These are phyloP conservation scores for Gossypium herbaceum DNA, from an alignment of 345 rosid species.

Conservation along the genomic window DNA sequence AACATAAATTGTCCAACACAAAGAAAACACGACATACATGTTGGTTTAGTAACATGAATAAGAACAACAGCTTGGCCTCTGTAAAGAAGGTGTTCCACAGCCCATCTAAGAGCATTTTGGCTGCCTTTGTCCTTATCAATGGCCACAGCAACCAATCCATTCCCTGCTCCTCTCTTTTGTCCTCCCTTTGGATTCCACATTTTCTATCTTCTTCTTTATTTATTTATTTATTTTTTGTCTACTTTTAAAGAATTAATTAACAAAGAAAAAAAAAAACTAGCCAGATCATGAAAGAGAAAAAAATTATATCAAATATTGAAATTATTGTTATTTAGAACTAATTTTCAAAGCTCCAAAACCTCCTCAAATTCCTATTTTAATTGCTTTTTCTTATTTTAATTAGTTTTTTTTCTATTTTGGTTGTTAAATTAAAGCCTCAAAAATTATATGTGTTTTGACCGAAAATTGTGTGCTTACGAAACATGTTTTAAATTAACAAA, in stretches of 20 bases:
- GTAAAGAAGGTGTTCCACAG: constrained; percentile 57
- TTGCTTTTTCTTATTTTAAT: background rate
- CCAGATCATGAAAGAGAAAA: background rate
- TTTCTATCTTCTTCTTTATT: no score
- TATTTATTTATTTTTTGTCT: background rate
- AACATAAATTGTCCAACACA: no score
- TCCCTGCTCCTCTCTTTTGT: constrained; percentile 33
- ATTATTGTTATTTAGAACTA: background rate
- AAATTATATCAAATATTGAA: background rate
- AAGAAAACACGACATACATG: background rate
- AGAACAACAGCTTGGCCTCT: constrained; percentile 55
- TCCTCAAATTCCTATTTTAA: background rate
- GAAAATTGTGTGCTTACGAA: background rate
- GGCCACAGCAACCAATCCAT: constrained; percentile 73
- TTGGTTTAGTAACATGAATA: background rate
- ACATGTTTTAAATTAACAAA: background rate
- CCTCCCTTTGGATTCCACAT: background rate
- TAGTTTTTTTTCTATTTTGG: background rate
- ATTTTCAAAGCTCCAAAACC: background rate
- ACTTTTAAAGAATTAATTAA: background rate
- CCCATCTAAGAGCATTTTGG: constrained; percentile 81
- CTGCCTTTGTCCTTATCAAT: constrained; percentile 82
- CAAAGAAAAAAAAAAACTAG: no score
- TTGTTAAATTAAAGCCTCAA: background rate
- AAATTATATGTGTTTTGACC: background rate